Evolutionary conservation across 768 basidiomycete genomes (phyloP).

Genomic region (Boletus subparvulus): DNA sequence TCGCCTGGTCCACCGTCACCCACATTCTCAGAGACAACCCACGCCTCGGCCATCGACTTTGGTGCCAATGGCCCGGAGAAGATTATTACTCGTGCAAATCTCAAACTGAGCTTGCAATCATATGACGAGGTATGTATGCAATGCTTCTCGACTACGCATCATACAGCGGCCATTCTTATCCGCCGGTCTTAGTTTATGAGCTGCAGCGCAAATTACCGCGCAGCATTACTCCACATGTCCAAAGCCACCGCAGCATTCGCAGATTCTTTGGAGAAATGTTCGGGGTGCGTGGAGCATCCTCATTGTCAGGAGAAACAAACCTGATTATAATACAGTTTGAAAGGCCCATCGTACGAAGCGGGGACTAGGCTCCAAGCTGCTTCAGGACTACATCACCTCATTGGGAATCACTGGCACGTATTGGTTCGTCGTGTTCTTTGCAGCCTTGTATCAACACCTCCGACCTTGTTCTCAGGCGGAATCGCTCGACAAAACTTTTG

Average conservation of each 20-base stretch:
- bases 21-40: constrained; percentile 79
- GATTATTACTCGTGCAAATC: constrained; percentile 77
- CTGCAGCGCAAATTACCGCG: constrained; percentile 75
- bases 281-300: constrained; percentile 53
- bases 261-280: constrained; percentile 80
- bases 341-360: constrained; percentile 77
- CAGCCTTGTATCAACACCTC: constrained; percentile 1
- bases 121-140: constrained; percentile 69
- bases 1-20: constrained; percentile 74
- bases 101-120: constrained; percentile 74
- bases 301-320: neutral
- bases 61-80: constrained; percentile 73
- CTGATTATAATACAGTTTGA: constrained; percentile 47
- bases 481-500: constrained; percentile 82
- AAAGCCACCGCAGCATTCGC: constrained; percentile 84
- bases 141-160: neutral
- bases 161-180: constrained; percentile 12
- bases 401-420: constrained; percentile 91
- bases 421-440: constrained; percentile 52
- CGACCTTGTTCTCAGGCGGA: constrained; percentile 56
- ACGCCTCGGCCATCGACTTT: constrained; percentile 75
- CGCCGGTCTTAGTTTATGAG: constrained; percentile 59
- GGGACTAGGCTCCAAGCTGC: constrained; percentile 83
- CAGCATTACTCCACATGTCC: constrained; percentile 77
- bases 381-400: constrained; percentile 86